Base-by-base conservation (phyloP, 2,329 filamentous ascomycete genomes). In the Epichloe elymi region DNA sequence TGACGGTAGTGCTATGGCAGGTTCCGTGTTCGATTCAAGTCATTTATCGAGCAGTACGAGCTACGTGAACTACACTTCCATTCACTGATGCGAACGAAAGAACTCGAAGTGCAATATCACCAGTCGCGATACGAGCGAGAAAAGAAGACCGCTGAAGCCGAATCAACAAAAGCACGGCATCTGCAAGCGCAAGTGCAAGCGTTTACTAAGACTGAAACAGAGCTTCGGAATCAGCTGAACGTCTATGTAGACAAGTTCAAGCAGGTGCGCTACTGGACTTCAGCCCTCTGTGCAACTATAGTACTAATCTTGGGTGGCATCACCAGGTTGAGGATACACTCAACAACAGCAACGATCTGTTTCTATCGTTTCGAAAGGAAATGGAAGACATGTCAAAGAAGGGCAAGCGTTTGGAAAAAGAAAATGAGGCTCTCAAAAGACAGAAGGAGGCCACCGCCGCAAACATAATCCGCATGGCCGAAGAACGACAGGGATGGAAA, bases 331-430 rank as follows among this genome's bases (percentile, higher is more conserved):
- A 97, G 78, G 93, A 97, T 70, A 97, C 91, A 38, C 78, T 97
- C 48, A 97, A 96, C 70, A 97, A 96, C 66, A 95, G 88, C 69
- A 97, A 97, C 72, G 93, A 97, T 65, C 74, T 97, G 50, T 97
- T 97, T 68, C 74, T 96, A 58, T 96, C 93, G 1, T 97, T 97
- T 70, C 82, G 91, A 50, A 96, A 95, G 71, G 93, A 97, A 70
- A 97, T 97, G 90, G 93, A 97, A 70, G 93, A 97, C 63, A 97
- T 97, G 90, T 95, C 90, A 1, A 96, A 96, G 73, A 97, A 97
- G 73, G 95, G 91, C 5, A 96, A 96, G 69, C 84, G 89, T 26
- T 74, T 98, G 49, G 93, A 98, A 67, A 95, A 95, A 70, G 93
- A 98, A 63, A 97, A 98, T 61, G 85, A 93, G 60, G 85, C 80